Percentiles rank a stretch among this genome's conserved stretches.
These are phyloP conservation scores for Cytospora leucostoma DNA, from an alignment of 2,329 filamentous ascomycete genomes.

Conservation along the genomic window DNA sequence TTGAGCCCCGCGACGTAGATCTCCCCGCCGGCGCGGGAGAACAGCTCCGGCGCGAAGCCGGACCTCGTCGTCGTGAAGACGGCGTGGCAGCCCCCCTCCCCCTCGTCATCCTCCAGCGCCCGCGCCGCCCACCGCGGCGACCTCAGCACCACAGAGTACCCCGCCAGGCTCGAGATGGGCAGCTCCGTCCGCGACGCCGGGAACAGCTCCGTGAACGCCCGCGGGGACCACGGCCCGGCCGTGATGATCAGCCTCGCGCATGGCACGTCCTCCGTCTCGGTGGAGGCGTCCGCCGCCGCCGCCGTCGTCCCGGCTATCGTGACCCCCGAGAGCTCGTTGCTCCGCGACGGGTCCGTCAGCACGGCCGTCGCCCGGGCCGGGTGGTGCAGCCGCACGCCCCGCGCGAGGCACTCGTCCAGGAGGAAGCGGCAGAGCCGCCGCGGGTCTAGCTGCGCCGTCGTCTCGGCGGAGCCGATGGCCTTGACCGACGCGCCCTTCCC, in stretches of 20 bases:
- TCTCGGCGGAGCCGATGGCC: conserved; percentile 60
- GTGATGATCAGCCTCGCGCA: conserved; percentile 68
- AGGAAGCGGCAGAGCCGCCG: conserved; percentile 66
- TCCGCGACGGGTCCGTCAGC: conserved; percentile 46
- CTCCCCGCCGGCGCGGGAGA: conserved; percentile 65
- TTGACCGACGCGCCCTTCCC: conserved; percentile 58
- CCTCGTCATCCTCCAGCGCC: conserved; percentile 47
- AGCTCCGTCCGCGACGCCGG: conserved; percentile 53
- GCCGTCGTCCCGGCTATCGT: conserved; percentile 50
- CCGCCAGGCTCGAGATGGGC: conserved; percentile 64
- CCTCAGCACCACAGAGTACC: conserved; percentile 70
- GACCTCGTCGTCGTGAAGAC: conserved; percentile 63
- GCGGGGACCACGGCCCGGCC: conserved; percentile 70
- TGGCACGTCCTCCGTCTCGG: conserved; percentile 55
- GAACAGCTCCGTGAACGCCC: conserved; percentile 67
- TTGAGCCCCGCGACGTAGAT: conserved; percentile 77
- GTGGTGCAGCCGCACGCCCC: conserved; percentile 67
- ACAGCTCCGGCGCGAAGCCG: conserved; percentile 70
- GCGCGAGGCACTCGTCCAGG: conserved; percentile 54
- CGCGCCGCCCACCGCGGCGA: conserved; percentile 55
- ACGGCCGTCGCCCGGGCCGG: conserved; percentile 60
- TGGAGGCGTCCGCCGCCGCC: conserved; percentile 44
- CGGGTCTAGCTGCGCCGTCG: conserved; percentile 70
- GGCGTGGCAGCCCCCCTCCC: conserved; percentile 61
- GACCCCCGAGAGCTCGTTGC: conserved; percentile 53